Evolutionary conservation across 2,329 filamentous ascomycete genomes (phyloP), one percentile per base, ranked within the genome.

Genomic region (Chaetoscypha palmicola): DNA sequence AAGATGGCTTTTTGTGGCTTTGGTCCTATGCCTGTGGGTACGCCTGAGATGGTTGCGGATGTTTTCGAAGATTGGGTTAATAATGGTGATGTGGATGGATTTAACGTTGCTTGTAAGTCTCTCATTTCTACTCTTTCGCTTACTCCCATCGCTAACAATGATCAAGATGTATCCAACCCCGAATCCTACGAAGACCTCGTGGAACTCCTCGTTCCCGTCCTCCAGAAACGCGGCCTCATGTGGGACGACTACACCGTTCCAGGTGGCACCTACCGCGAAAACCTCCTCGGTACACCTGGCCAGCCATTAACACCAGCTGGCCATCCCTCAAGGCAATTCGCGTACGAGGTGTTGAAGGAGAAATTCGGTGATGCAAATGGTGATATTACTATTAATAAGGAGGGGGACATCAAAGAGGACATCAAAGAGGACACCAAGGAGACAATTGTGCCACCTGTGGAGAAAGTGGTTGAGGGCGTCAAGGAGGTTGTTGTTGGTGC

Each of bases 41-140:
- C 45, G 9, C 44, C 51, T n/a, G 77, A 69, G 12, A 74, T 77
- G 51, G 80, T 86, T 1, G 83, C 79, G 0, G 81, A 87, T 56
- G 71, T 73, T 24, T 68, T 88, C 46, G 79, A 86, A 61, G 63
- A 68, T 1, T 87, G 83, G 83, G 67, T 85, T 0, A 56, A 67
- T 2, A 80, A 85, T 58, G 81, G 79, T 0, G 83, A 84, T 49
- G 73, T 86, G 1, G 82, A 87, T 55, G 83, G 82, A 0, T 88
- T 87, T 64, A 87, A 87, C 56, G 72, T 86, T 58, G 76, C 76
- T 2, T 83, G 45, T 45, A 32, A 45, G 43, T 24, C 8, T 10
- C 23, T 20, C n/a, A 1, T 5, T 20, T 10, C 14, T 26, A n/a
- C 12, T 10, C 23, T 21, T 33, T n/a, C n/a, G n/a, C n/a, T n/a